phyloP scores from a whole-genome alignment of 805 yeast genomes.

The Metschnikowia cerradonensis region DNA sequence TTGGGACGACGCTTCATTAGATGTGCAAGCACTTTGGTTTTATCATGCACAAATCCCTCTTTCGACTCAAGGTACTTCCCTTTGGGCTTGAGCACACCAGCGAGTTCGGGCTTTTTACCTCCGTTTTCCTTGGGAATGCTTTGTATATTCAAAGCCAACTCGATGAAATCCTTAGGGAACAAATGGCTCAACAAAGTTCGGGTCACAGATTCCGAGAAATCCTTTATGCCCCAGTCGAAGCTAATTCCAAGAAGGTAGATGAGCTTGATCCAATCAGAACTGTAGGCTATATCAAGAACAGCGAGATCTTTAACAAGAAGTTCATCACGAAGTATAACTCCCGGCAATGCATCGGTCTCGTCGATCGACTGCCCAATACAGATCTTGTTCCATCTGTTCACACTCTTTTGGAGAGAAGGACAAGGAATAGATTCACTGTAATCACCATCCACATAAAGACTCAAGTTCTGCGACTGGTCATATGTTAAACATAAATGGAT shows the following conservation, averaged over 20 bases:
- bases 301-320: slow-evolving; percentile 35
- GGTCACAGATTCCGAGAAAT: slow-evolving; percentile 30
- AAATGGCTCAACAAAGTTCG: slow-evolving; percentile 5
- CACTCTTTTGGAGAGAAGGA: slow-evolving; percentile 26
- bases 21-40: background rate
- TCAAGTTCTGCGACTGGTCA: slow-evolving; percentile 36
- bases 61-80: background rate
- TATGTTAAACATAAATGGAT: slow-evolving; percentile 35
- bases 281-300: slow-evolving; percentile 33
- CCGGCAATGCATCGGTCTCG: slow-evolving; percentile 1
- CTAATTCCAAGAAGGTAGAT: slow-evolving; percentile 45
- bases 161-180: slow-evolving; percentile 2
- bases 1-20: slow-evolving; percentile 5
- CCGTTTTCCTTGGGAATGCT: background rate
- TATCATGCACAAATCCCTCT: slow-evolving; percentile 4
- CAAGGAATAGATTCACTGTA: slow-evolving; percentile 42
- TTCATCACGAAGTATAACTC: slow-evolving; percentile 3
- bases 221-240: slow-evolving; percentile 45
- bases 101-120: background rate
- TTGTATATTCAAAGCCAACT: background rate
- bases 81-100: background rate
- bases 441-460: slow-evolving; percentile 48
- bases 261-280: slow-evolving; percentile 50
- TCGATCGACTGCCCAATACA: slow-evolving; percentile 27
- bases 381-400: slow-evolving; percentile 33